Conservation (phyloP, 164 flowering plant species). For the Akebia trifoliata region DNA sequence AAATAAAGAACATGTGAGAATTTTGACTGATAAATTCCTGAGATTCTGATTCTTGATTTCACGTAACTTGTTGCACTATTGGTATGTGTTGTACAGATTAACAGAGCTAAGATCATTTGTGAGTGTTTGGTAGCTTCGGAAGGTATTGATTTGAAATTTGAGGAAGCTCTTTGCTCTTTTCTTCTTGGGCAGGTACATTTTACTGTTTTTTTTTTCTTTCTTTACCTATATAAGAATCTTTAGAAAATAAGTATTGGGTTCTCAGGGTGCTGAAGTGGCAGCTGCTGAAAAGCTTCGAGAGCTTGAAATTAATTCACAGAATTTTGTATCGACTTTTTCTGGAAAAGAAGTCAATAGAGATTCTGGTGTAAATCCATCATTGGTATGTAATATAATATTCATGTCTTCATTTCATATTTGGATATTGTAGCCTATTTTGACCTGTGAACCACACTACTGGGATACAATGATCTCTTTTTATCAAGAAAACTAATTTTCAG, state of each 20-base stretch:
- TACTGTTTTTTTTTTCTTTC: background rate
- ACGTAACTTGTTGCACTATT: background rate
- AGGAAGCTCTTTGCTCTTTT: constrained; percentile 77
- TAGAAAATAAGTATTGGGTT: constrained; percentile 9
- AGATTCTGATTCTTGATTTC: background rate
- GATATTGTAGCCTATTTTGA: too few relatives aligned
- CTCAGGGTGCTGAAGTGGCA: constrained; percentile 66
- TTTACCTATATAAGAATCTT: constrained; percentile 5
- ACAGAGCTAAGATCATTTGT: constrained; percentile 66
- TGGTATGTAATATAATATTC: constrained; percentile 44
- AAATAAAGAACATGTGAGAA: background rate
- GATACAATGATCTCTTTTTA: too few relatives aligned
- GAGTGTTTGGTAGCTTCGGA: constrained; percentile 81
- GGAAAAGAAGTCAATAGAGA: constrained; percentile 33
- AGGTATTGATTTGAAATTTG: constrained; percentile 77
- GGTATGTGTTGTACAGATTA: constrained; percentile 40
- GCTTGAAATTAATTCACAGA: constrained; percentile 45
- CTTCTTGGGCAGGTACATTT: constrained; percentile 79
- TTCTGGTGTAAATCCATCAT: constrained; percentile 32
- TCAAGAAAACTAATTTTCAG: too few relatives aligned
- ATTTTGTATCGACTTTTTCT: constrained; percentile 18
- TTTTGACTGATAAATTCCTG: background rate
- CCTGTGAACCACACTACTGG: too few relatives aligned
- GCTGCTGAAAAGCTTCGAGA: constrained; percentile 61
- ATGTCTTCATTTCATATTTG: background rate